Conservation (phyloP, 345 rosid species). For the Eucalyptus pauciflora region DNA sequence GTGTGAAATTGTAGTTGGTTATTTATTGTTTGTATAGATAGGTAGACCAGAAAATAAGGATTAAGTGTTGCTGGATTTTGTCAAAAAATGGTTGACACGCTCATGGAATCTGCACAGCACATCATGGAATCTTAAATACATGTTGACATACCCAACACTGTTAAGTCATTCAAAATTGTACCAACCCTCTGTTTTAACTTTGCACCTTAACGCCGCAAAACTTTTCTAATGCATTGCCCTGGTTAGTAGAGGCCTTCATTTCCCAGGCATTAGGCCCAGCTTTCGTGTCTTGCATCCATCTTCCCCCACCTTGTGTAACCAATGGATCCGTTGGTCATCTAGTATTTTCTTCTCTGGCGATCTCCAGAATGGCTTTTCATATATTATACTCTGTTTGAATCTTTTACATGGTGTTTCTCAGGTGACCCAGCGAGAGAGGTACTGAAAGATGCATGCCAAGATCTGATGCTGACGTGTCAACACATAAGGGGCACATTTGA, state of each 20-base stretch:
- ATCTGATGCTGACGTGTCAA: conserved; percentile 65
- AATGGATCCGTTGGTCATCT: background rate
- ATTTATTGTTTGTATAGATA: background rate
- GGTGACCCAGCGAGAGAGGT: conserved; percentile 85
- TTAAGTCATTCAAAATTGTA: background rate
- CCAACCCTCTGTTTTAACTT: background rate
- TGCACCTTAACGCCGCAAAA: background rate
- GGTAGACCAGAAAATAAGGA: background rate
- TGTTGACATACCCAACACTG: background rate
- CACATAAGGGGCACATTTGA: conserved; percentile 66
- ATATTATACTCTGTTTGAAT: background rate
- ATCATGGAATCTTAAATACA: background rate
- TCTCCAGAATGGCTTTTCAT: background rate
- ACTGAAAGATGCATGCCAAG: conserved; percentile 71
- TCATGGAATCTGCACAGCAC: background rate
- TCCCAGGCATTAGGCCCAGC: background rate
- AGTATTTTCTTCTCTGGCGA: background rate
- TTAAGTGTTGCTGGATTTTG: background rate
- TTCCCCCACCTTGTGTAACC: background rate
- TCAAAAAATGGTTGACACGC: background rate
- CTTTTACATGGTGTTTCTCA: conserved; percentile 5
- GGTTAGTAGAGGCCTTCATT: background rate
- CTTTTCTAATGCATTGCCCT: background rate
- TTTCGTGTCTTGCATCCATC: background rate
- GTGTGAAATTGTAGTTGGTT: background rate